Percentiles rank a stretch among this genome's conserved stretches.
Evolutionary conservation across 2,329 filamentous ascomycete genomes (phyloP).

Genomic region (Acephala macrosclerotiorum): DNA sequence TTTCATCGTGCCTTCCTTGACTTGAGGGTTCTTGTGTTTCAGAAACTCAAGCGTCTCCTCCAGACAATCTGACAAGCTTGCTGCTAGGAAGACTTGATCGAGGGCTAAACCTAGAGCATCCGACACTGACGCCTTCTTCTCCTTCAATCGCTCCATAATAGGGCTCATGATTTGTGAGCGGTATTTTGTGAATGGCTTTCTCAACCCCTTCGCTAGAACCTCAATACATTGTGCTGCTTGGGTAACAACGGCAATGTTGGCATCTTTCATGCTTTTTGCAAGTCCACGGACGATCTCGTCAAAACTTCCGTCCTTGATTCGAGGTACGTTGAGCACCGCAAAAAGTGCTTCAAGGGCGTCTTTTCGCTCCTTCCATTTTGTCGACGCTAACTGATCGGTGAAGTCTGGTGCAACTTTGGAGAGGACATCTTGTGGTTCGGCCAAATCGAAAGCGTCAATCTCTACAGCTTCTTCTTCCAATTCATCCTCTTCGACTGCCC

Average conservation of each 20-base stretch:
- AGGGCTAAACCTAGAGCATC: slow-evolving; percentile 88
- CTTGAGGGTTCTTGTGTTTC: slow-evolving; percentile 94
- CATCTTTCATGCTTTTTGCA: slow-evolving; percentile 98
- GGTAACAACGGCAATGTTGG: slow-evolving; percentile 93
- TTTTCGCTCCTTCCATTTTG: slow-evolving; percentile 99
- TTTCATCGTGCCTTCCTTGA: slow-evolving; percentile 94
- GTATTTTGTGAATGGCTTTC: slow-evolving; percentile 81
- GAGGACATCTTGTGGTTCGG: slow-evolving; percentile 86
- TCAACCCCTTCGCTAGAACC: slow-evolving; percentile 83
- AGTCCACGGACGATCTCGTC: slow-evolving; percentile 83
- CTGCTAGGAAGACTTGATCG: slow-evolving; percentile 72
- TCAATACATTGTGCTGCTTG: slow-evolving; percentile 94
- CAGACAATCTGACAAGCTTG: slow-evolving; percentile 82
- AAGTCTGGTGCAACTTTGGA: slow-evolving; percentile 85
- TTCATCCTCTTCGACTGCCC: slow-evolving; percentile 63
- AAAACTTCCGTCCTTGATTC: slow-evolving; percentile 91
- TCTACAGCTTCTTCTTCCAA: slow-evolving; percentile 67
- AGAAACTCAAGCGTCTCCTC: slow-evolving; percentile 88
- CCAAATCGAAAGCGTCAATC: slow-evolving; percentile 81
- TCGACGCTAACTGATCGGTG: slow-evolving; percentile 81
- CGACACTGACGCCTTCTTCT: slow-evolving; percentile 90
- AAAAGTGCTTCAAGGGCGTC: slow-evolving; percentile 88
- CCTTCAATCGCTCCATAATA: slow-evolving; percentile 94
- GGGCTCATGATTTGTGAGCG: slow-evolving; percentile 81
- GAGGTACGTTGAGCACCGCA: slow-evolving; percentile 79